Conservation (phyloP, 306 rosid genomes). For the Medicago truncatula region DNA sequence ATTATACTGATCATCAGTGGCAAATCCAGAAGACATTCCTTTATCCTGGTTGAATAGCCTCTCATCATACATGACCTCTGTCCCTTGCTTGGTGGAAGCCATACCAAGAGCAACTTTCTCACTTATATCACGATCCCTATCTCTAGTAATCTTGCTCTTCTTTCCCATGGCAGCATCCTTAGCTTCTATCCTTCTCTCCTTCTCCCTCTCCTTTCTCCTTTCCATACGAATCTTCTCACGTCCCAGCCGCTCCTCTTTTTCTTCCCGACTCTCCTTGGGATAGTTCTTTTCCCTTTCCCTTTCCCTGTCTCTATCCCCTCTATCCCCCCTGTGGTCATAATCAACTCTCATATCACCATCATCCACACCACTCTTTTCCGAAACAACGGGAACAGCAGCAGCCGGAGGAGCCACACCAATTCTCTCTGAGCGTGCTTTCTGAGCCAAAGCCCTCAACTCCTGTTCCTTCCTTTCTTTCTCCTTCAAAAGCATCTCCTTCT, state of each 20-base stretch:
- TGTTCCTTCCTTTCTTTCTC: conserved; percentile 87
- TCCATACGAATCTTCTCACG: conserved; percentile 92
- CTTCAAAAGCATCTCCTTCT: conserved; percentile 82
- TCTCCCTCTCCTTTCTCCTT: conserved; percentile 84
- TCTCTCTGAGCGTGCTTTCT: conserved; percentile 83
- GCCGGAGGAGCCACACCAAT: conserved; percentile 73
- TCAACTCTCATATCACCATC: conserved; percentile 59
- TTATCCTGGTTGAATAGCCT: conserved; percentile 94
- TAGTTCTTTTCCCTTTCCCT: conserved; percentile 65
- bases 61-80: conserved; percentile 90
- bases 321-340: conserved; percentile 67
- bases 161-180: conserved; percentile 94
- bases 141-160: conserved; percentile 92
- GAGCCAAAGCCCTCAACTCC: conserved; percentile 81
- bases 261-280: conserved; percentile 72
- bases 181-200: conserved; percentile 91
- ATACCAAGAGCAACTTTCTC: conserved; percentile 96
- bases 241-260: conserved; percentile 66
- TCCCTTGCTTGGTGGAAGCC: conserved; percentile 77
- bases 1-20: conserved; percentile 89
- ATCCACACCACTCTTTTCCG: conserved; percentile 60
- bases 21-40: conserved; percentile 92
- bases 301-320: conserved; percentile 22
- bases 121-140: conserved; percentile 90
- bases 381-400: conserved; percentile 47